Evolutionary conservation across 441 rosid genomes (phyloP).

Genomic region (Populus hybrid): DNA sequence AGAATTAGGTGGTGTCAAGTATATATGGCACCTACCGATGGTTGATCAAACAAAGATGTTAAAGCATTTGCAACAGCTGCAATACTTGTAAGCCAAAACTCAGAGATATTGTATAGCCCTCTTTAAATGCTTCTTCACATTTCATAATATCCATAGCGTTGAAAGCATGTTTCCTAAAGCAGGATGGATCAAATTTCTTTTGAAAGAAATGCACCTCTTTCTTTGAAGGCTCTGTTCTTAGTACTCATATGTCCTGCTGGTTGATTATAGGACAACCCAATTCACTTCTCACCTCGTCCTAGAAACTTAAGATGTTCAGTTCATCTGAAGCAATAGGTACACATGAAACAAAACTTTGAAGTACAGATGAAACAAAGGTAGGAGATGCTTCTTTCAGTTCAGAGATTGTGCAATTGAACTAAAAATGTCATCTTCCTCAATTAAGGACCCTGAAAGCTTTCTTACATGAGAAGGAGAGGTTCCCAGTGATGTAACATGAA

Average conservation of each 20-base stretch:
- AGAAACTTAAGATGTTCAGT: conserved; percentile 44
- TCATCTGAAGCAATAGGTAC: conserved; percentile 60
- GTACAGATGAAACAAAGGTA: conserved; percentile 35
- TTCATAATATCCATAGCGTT: conserved; percentile 33
- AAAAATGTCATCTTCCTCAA: conserved; percentile 32
- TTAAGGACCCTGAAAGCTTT: conserved; percentile 22
- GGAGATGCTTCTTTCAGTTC: conserved; percentile 24
- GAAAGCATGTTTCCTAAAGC: conserved; percentile 24
- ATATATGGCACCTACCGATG: conserved; percentile 17
- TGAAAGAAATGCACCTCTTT: conserved; percentile 49
- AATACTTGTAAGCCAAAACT: conserved; percentile 45
- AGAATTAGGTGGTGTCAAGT: conserved; percentile 61
- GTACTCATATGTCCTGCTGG: conserved; percentile 53
- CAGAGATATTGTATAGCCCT: conserved; percentile 60
- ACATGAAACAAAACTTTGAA: conserved; percentile 42
- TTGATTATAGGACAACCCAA: conserved; percentile 50
- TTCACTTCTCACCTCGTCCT: conserved; percentile 41
- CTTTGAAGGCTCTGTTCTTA: conserved; percentile 43
- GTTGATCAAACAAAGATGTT: too few species aligned
- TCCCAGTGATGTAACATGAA: conserved; percentile 52
- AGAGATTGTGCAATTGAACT: conserved; percentile 27
- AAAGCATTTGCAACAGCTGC: conserved; percentile 40
- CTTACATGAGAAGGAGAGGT: conserved; percentile 38
- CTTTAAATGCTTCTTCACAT: conserved; percentile 51
- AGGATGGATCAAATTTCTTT: conserved; percentile 18